Percentiles rank a stretch among this genome's conserved stretches.
These are phyloP conservation scores for Colletotrichum sidae DNA, from an alignment of 2,329 filamentous ascomycete species.

Conservation along the genomic window DNA sequence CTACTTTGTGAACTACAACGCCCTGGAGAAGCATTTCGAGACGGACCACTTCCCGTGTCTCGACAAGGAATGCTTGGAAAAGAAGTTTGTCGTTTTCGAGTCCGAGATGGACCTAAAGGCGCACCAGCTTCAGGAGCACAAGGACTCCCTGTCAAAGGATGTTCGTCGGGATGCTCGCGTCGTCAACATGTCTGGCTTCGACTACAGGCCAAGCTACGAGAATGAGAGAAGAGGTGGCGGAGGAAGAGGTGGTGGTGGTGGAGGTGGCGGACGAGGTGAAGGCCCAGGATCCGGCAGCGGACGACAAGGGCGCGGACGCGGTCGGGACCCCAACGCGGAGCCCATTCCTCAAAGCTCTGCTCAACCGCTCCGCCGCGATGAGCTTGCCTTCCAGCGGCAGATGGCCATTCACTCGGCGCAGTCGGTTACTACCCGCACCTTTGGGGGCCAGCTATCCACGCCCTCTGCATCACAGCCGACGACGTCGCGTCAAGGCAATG, in stretches of 20 bases:
- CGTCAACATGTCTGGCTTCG: constrained; percentile 90
- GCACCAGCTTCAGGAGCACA: constrained; percentile 88
- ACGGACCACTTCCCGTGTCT: constrained; percentile 88
- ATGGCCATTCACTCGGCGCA: constrained; percentile 92
- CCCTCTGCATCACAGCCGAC: constrained; percentile 49
- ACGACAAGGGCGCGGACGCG: constrained; percentile 64
- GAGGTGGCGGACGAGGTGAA: constrained; percentile 30
- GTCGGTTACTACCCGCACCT: constrained; percentile 81
- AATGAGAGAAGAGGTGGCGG: constrained; percentile 64
- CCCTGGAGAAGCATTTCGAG: constrained; percentile 86
- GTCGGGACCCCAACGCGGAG: constrained; percentile 89
- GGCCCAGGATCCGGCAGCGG: constrained; percentile 44
- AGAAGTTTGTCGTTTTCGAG: constrained; percentile 97
- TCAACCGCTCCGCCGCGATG: constrained; percentile 84
- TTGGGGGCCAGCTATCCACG: constrained; percentile 84
- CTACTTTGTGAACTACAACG: constrained; percentile 91
- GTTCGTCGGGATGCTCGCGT: constrained; percentile 83
- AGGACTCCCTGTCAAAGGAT: constrained; percentile 83
- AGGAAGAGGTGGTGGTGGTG: constrained; percentile 53
- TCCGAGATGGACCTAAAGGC: constrained; percentile 95
- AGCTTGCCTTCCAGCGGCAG: constrained; percentile 91
- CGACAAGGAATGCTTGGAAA: constrained; percentile 90
- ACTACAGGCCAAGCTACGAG: constrained; percentile 80
- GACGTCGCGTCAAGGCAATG: constrained; percentile 38
- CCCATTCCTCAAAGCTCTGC: constrained; percentile 80